Conservation (phyloP, 345 rosid genomes). For the Moricandia moricandioides region DNA sequence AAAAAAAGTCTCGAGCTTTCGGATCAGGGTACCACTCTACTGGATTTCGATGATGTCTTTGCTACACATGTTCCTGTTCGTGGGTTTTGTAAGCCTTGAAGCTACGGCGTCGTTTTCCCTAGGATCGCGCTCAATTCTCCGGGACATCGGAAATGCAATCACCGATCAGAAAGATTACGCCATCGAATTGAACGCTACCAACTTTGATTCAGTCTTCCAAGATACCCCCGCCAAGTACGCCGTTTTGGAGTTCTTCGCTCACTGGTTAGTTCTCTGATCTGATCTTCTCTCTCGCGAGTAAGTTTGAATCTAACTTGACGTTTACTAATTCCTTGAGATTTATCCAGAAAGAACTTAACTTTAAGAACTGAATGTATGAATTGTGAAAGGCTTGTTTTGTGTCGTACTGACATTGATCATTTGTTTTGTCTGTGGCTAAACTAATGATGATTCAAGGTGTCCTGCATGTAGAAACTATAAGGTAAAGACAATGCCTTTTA, state of each 20-base stretch:
- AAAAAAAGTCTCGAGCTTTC: not conserved
- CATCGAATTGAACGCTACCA: conserved; percentile 65
- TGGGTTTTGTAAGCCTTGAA: conserved; percentile 36
- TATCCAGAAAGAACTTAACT: not conserved
- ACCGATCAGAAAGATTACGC: conserved; percentile 50
- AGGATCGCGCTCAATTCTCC: conserved; percentile 81
- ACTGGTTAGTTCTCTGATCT: conserved; percentile 52
- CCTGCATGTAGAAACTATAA: conserved; percentile 98
- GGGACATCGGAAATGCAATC: conserved; percentile 39
- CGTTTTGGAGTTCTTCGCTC: conserved; percentile 89
- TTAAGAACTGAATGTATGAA: not conserved
- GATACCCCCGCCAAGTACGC: conserved; percentile 68
- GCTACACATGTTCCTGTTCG: conserved; percentile 31
- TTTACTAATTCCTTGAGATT: not conserved
- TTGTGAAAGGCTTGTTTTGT: not conserved
- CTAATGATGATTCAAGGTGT: conserved; percentile 58
- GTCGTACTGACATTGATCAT: conserved; percentile 17
- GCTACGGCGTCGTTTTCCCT: conserved; percentile 43
- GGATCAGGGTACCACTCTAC: not conserved
- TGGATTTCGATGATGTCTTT: not conserved
- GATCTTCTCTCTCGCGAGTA: too few relatives aligned
- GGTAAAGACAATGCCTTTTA: conserved; percentile 43
- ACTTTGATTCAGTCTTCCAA: conserved; percentile 60
- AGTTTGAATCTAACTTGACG: not conserved
- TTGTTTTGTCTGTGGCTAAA: not conserved